Conservation (phyloP, 1,139 yeast genomes). For the Taphrina flavorubra region DNA sequence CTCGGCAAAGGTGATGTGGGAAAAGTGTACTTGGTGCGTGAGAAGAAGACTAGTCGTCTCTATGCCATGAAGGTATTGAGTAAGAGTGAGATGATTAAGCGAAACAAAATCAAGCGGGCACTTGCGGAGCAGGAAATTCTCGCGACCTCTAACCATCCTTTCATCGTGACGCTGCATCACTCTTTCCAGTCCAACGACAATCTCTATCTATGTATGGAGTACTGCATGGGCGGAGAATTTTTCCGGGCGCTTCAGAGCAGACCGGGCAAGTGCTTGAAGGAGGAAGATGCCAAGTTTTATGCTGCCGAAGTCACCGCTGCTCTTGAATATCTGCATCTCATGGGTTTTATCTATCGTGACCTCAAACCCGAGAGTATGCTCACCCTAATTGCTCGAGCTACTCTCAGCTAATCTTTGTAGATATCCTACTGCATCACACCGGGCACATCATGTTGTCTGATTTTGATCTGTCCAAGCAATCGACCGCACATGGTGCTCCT, state of each 20-base stretch:
- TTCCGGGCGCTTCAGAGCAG: conserved; percentile 94
- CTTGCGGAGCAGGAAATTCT: conserved; percentile 95
- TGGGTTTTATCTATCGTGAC: conserved; percentile 96
- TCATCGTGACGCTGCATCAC: conserved; percentile 92
- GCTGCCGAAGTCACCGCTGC: conserved; percentile 99
- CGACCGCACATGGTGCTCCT: conserved; percentile 65
- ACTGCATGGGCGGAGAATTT: conserved; percentile 99
- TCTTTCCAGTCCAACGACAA: conserved; percentile 94
- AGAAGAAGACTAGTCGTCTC: conserved; percentile 71
- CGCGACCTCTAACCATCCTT: conserved; percentile 95
- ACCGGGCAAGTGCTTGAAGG: conserved; percentile 81
- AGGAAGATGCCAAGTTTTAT: conserved; percentile 87
- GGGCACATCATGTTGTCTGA: conserved; percentile 98
- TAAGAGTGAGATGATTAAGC: conserved; percentile 90
- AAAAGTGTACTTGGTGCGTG: conserved; percentile 87
- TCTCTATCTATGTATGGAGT: conserved; percentile 96
- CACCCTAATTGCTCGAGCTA: too few species aligned
- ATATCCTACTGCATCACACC: conserved; percentile 86
- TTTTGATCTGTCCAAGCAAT: conserved; percentile 91
- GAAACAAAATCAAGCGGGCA: conserved; percentile 92
- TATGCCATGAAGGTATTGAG: conserved; percentile 92
- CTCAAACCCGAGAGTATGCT: conserved; percentile 77
- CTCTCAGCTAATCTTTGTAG: conserved; percentile 21
- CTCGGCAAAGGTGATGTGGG: conserved; percentile 99
- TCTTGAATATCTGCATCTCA: conserved; percentile 86